These are phyloP conservation scores for Pontederia paniculata DNA, from an alignment of 176 grass and related monocot species.

Conservation along the genomic window DNA sequence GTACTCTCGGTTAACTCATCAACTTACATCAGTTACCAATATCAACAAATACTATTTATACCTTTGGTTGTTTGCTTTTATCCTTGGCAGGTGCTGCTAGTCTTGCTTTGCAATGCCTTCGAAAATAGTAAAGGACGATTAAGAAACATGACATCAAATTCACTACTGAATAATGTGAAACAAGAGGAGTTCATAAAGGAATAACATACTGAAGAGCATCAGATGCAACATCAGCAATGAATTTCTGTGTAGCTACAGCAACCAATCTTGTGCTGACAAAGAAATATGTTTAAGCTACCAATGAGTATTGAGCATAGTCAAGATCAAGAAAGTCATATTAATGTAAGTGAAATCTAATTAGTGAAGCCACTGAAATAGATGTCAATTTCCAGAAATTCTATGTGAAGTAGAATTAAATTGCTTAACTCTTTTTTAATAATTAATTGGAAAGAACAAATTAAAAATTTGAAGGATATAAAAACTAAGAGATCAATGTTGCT, in stretches of 20 bases:
- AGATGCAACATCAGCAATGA: constrained; percentile 80
- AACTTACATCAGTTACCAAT: constrained; percentile 2
- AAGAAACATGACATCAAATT: background rate
- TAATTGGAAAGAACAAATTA: no score
- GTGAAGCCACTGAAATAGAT: no score
- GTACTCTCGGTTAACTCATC: background rate
- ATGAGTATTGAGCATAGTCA: background rate
- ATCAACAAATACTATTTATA: constrained; percentile 1
- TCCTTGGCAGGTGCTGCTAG: constrained; percentile 93
- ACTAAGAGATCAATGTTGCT: no score
- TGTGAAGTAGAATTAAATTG: no score
- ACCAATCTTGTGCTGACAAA: constrained; percentile 74
- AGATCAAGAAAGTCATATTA: constrained; percentile 7
- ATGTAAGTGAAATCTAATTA: background rate
- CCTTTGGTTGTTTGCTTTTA: constrained; percentile 97
- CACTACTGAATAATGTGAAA: background rate
- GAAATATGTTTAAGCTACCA: constrained; percentile 1
- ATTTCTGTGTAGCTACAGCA: constrained; percentile 89
- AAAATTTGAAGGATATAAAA: no score
- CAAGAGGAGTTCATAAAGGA: background rate
- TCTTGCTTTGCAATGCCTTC: constrained; percentile 86
- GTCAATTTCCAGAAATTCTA: no score
- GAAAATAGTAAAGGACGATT: constrained; percentile 10
- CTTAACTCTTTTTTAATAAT: no score
- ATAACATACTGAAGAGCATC: constrained; percentile 88